These are phyloP conservation scores for Ophiostoma montium DNA, from an alignment of 2,329 filamentous ascomycete species.

Conservation along the genomic window DNA sequence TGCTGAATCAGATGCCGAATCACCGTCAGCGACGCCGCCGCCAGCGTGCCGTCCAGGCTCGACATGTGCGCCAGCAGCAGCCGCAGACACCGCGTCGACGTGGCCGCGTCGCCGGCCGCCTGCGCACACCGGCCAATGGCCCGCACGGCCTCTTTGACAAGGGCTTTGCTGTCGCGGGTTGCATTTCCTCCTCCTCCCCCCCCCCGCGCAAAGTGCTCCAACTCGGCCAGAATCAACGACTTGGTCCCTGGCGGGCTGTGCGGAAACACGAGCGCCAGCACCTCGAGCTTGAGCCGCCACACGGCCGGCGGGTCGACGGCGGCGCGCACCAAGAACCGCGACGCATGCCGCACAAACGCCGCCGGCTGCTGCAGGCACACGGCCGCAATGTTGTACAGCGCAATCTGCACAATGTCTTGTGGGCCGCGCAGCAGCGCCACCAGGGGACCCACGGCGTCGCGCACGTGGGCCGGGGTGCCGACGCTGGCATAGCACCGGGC, in stretches of 20 bases:
- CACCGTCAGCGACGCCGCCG: constrained; percentile 86
- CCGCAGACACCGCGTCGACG: constrained; percentile 65
- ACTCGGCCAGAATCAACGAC: constrained; percentile 75
- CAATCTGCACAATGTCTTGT: constrained; percentile 77
- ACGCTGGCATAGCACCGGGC: constrained; percentile 74
- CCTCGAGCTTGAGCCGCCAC: constrained; percentile 84
- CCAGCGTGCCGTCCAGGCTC: constrained; percentile 72
- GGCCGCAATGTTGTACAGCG: constrained; percentile 89
- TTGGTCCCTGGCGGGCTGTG: constrained; percentile 63
- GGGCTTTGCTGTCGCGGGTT: constrained; percentile 37
- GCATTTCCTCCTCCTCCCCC: constrained; percentile 40
- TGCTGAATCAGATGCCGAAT: constrained; percentile 93
- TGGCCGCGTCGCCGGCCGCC: constrained; percentile 36
- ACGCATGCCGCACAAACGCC: constrained; percentile 76
- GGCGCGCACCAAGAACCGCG: constrained; percentile 75
- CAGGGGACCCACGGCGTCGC: constrained; percentile 65
- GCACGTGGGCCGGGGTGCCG: constrained; percentile 63
- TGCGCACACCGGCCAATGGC: constrained; percentile 92
- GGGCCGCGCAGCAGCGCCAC: constrained; percentile 73
- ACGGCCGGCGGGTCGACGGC: constrained; percentile 66
- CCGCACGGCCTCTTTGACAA: constrained; percentile 79
- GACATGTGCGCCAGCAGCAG: constrained; percentile 79
- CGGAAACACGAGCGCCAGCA: constrained; percentile 82
- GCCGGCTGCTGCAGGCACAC: constrained; percentile 64
- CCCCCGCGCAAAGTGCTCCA: constrained; percentile 80